Percentiles rank a stretch among this genome's conserved stretches.
Conservation (phyloP, 2,329 filamentous ascomycete genomes). For the Zymoseptoria brevis region DNA sequence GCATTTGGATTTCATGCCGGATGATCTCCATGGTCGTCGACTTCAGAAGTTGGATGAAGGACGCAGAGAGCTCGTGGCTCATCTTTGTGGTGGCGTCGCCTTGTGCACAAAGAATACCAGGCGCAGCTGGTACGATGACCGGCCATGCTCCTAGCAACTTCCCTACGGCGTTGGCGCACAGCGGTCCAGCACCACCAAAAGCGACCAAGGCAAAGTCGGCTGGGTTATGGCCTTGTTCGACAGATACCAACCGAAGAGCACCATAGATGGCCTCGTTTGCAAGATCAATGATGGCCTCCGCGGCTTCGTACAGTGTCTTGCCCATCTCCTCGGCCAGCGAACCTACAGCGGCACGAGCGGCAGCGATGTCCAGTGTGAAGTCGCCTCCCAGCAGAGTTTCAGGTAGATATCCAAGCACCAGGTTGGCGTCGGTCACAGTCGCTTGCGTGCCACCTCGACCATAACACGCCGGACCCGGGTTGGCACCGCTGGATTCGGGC, state of each 20-base stretch:
- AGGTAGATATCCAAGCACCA: constrained; percentile 22
- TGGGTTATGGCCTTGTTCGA: constrained; percentile 22
- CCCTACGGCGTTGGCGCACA: constrained; percentile 19
- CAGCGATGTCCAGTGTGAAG: constrained; percentile 21
- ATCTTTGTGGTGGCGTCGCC: constrained; percentile 23
- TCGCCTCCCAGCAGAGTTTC: constrained; percentile 21
- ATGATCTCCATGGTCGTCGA: constrained; percentile 19
- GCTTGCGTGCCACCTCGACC: constrained; percentile 21
- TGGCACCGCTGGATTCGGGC: constrained; percentile 18
- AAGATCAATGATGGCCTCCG: constrained; percentile 22
- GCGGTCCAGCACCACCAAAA: constrained; percentile 21
- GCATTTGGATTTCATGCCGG: constrained; percentile 11
- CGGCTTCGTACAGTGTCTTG: constrained; percentile 20
- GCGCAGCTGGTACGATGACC: constrained; percentile 22
- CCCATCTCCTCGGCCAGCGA: constrained; percentile 21
- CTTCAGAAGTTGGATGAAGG: constrained; percentile 19
- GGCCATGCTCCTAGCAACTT: constrained; percentile 23
- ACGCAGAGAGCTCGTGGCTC: constrained; percentile 22
- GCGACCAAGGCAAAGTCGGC: constrained; percentile 23
- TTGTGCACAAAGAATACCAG: constrained; percentile 23
- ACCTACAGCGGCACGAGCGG: constrained; percentile 17
- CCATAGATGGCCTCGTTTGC: constrained; percentile 23
- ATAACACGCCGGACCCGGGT: constrained; percentile 21
- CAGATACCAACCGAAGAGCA: constrained; percentile 21
- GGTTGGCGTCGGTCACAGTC: constrained; percentile 22